A percentile compares a stretch with the other conserved stretches of the same genome.
These are phyloP conservation scores for Colletotrichum sp. DNA, from an alignment of 2,329 filamentous ascomycete genomes.

Conservation along the genomic window DNA sequence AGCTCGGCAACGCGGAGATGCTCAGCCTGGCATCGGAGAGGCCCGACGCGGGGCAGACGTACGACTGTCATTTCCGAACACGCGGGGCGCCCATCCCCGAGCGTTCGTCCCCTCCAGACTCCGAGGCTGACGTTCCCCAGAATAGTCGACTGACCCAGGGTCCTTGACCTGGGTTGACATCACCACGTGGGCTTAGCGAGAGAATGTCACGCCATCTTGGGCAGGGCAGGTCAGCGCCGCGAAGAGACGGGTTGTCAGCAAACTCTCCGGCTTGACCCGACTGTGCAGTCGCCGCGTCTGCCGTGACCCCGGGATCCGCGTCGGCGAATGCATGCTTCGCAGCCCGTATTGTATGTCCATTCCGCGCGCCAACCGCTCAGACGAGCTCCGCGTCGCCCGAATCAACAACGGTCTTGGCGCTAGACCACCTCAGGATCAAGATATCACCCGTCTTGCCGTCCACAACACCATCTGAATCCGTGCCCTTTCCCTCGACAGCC, in stretches of 20 bases:
- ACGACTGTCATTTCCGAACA: background rate
- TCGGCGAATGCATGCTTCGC: background rate
- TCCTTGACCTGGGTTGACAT: background rate
- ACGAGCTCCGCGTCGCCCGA: slow-evolving; percentile 62
- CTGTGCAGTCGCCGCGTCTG: slow-evolving; percentile 49
- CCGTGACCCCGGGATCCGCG: slow-evolving; percentile 48
- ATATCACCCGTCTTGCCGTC: slow-evolving; percentile 66
- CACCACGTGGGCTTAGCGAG: slow-evolving; percentile 22
- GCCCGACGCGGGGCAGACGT: background rate
- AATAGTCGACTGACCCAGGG: background rate
- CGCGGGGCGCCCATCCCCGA: background rate
- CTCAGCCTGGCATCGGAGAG: background rate
- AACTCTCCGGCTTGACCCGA: slow-evolving; percentile 29
- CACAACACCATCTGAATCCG: slow-evolving; percentile 65
- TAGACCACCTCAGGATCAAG: slow-evolving; percentile 74
- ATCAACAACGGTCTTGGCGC: slow-evolving; percentile 67
- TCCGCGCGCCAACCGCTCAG: slow-evolving; percentile 34
- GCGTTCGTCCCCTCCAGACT: background rate
- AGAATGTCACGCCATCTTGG: slow-evolving; percentile 19
- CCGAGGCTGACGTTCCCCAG: background rate
- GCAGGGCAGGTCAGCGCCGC: background rate
- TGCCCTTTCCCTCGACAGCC: slow-evolving; percentile 63
- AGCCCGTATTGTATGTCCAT: background rate
- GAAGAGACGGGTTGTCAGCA: background rate
- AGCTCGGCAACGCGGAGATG: background rate